Evolutionary conservation across 2,329 filamentous ascomycete genomes (phyloP), one percentile per base, ranked within the genome.

Genomic region (Nothopassalora personata): DNA sequence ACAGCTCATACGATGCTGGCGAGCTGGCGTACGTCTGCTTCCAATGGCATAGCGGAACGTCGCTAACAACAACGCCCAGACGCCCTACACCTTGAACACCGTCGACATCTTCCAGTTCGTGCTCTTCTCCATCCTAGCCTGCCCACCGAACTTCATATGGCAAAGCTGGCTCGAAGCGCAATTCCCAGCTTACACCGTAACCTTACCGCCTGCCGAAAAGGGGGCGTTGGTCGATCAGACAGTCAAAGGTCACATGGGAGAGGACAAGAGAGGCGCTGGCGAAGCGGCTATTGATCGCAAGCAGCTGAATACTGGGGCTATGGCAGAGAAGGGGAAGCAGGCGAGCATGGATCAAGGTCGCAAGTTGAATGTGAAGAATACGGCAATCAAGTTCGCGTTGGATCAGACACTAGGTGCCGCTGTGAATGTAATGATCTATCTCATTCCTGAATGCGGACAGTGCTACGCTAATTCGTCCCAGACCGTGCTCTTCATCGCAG

Each of bases 81-180:
- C 27, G 8, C 59, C 63, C 23, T 61, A 89, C 54, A 73, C 77
- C 27, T 77, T 95, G 66, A 83, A 91, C 74, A 81, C 81, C 74
- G 75, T 82, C 5, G 84, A 88, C 4, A 80, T 96, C 47, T 76
- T 91, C 66, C 89, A 91, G 71, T 51, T 95, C 74, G 76, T 89
- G 54, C 70, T 90, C 55, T 96, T 87, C 77, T 83, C 86, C 64
- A 70, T 89, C 34, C 71, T 96, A 60, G 87, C 82, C 73, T 88
- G 86, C 45, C 91, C 91, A 2, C 89, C 89, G 48, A 97, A 97
- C 75, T 90, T 91, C 70, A 71, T 90, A 67, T 96, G 91, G 91
- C 91, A 96, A 79, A 81, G 84, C 45, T 89, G 83, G 70, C 81
- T 96, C 54, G 91, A 96, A 74, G 77, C 81, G 5, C 75, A 79